These are phyloP conservation scores for Xylaria grammica DNA, from an alignment of 495 filamentous ascomycete genomes.

Conservation along the genomic window DNA sequence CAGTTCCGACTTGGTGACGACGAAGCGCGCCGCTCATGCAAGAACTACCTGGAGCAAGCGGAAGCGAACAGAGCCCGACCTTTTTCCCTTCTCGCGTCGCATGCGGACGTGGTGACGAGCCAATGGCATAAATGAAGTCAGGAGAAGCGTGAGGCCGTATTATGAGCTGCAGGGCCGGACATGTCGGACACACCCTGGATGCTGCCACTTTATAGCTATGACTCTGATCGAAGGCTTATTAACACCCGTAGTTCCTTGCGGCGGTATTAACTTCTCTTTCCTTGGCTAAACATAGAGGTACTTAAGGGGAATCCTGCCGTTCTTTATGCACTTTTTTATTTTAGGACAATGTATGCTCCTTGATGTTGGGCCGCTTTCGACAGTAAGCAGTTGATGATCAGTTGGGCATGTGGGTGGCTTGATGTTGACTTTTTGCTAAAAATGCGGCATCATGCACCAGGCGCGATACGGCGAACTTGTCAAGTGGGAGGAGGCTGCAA, in stretches of 20 bases:
- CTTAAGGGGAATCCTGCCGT: constrained; percentile 9
- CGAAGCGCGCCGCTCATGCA: neutral
- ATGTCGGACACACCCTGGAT: neutral
- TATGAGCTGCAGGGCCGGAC: neutral
- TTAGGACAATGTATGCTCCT: constrained; percentile 9
- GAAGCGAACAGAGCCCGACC: neutral
- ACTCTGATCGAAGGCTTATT: neutral
- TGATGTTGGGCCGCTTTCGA: constrained; percentile 20
- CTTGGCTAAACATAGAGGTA: constrained; percentile 5
- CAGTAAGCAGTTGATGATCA: constrained; percentile 5
- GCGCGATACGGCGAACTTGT: constrained; percentile 21
- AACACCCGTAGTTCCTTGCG: neutral
- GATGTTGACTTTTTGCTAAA: constrained; percentile 14
- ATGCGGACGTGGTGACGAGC: constrained; percentile 6
- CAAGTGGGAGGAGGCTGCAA: constrained; percentile 28
- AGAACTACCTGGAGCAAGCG: constrained; percentile 1
- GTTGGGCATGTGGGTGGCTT: constrained; percentile 12
- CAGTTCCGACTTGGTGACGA: neutral
- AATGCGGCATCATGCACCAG: constrained; percentile 16
- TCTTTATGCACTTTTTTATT: constrained; percentile 14
- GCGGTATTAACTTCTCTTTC: neutral
- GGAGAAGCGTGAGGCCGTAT: constrained; percentile 2
- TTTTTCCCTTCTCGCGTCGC: neutral
- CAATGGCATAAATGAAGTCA: constrained; percentile 1
- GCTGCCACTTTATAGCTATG: neutral